Evolutionary conservation across 768 basidiomycete species (phyloP).

Genomic region (Pleurotus eryngii): DNA sequence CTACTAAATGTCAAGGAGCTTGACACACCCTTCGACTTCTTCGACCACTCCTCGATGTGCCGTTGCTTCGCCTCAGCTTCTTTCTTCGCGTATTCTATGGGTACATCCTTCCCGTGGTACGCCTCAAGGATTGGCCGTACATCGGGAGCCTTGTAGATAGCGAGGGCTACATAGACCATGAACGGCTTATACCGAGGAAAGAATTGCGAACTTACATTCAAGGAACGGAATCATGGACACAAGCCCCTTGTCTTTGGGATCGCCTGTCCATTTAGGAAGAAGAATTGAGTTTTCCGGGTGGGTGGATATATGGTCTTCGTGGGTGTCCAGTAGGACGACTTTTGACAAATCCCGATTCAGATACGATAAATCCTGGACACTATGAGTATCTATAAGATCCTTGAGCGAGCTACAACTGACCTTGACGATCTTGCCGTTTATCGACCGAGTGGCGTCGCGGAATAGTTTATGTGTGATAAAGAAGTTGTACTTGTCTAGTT

Average conservation of each 20-base stretch:
- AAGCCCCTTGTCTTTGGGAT: constrained; percentile 65
- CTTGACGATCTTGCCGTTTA: constrained; percentile 85
- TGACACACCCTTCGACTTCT: constrained; percentile 31
- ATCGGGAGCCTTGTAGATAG: constrained; percentile 84
- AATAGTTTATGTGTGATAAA: constrained; percentile 88
- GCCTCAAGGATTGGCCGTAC: constrained; percentile 84
- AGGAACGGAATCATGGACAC: constrained; percentile 96
- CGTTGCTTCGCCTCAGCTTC: constrained; percentile 80
- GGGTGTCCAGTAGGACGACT: constrained; percentile 84
- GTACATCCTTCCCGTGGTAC: constrained; percentile 86
- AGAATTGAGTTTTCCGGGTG: constrained; percentile 90
- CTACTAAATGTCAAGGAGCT: constrained; percentile 31
- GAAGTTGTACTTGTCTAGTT: constrained; percentile 91
- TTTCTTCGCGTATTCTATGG: constrained; percentile 82
- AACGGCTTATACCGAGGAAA: background rate
- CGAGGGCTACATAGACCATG: constrained; percentile 64
- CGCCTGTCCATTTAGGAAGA: constrained; percentile 84
- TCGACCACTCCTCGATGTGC: constrained; percentile 82
- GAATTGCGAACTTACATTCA: constrained; percentile 60
- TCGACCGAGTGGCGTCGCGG: constrained; percentile 84
- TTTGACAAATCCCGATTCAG: constrained; percentile 92
- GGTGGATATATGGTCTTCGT: constrained; percentile 68
- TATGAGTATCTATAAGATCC: background rate
- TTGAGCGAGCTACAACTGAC: constrained; percentile 28
- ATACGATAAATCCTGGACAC: constrained; percentile 78